Evolutionary conservation across 2,329 filamentous ascomycete genomes (phyloP).

Genomic region (Aspergillus sp.): DNA sequence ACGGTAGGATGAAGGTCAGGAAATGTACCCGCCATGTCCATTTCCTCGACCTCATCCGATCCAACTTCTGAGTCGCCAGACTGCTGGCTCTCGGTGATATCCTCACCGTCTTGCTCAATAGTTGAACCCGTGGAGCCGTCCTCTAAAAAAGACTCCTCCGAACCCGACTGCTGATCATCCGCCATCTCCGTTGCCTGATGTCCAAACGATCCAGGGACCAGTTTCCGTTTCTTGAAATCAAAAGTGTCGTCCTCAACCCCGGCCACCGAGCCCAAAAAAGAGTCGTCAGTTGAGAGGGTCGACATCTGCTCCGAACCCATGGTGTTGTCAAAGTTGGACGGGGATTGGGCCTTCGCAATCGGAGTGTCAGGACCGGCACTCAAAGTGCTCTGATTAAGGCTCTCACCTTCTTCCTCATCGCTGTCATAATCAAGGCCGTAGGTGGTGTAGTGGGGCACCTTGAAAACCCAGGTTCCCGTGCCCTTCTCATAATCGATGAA

Average conservation of each 20-base stretch:
- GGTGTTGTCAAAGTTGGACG: conserved; percentile 27
- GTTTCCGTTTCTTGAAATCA: conserved; percentile 53
- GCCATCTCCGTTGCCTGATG: conserved; percentile 55
- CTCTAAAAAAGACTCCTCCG: conserved; percentile 82
- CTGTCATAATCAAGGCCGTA: conserved; percentile 86
- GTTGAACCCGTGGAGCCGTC: conserved; percentile 81
- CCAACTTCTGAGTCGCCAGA: conserved; percentile 64
- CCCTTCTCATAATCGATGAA: conserved; percentile 78
- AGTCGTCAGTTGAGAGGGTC: conserved; percentile 42
- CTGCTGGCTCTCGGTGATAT: conserved; percentile 51
- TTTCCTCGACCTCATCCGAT: conserved; percentile 68
- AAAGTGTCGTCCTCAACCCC: conserved; percentile 57
- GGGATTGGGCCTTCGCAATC: conserved; percentile 40
- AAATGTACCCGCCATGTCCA: conserved; percentile 80
- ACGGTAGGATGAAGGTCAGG: conserved; percentile 70
- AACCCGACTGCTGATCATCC: conserved; percentile 40
- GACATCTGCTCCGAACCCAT: conserved; percentile 38
- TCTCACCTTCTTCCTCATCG: conserved; percentile 60
- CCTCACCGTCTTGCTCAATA: conserved; percentile 58
- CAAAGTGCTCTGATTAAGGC: conserved; percentile 51
- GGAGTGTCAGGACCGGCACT: conserved; percentile 52
- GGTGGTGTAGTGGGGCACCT: conserved; percentile 93
- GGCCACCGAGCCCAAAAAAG: conserved; percentile 38
- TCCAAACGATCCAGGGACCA: conserved; percentile 80
- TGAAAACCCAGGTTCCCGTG: conserved; percentile 86